phyloP scores from a whole-genome alignment of 2,329 filamentous ascomycete genomes.

The Stagonosporopsis rhizophila region DNA sequence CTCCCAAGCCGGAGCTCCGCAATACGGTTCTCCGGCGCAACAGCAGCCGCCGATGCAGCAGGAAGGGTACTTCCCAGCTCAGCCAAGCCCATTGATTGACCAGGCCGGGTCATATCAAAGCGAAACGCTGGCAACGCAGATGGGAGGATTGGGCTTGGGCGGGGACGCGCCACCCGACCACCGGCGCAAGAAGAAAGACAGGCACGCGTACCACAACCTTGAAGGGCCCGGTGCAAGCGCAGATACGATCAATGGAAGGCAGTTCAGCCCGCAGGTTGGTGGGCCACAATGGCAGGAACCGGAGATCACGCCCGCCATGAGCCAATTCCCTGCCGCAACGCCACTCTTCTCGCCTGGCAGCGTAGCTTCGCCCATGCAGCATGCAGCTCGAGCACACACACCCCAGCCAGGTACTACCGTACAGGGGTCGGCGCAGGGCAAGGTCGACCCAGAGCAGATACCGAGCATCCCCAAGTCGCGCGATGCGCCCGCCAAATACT shows the following conservation, averaged over 20 bases:
- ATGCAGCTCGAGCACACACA: conserved; percentile 42
- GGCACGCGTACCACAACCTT: conserved; percentile 89
- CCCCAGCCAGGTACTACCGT: conserved; percentile 48
- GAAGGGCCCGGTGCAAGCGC: conserved; percentile 72
- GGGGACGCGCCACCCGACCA: conserved; percentile 52
- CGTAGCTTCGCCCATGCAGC: conserved; percentile 46
- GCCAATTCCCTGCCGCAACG: conserved; percentile 68
- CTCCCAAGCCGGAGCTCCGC: conserved; percentile 39
- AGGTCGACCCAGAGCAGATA: conserved; percentile 89
- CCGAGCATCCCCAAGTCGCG: conserved; percentile 88
- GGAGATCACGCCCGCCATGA: conserved; percentile 56
- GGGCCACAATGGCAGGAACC: conserved; percentile 52
- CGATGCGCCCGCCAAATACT: conserved; percentile 83
- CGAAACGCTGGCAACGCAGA: conserved; percentile 36
- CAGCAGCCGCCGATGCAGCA: conserved; percentile 40
- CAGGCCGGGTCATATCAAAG: conserved; percentile 27
- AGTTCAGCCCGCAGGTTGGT: conserved; percentile 55
- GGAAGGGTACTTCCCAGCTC: conserved; percentile 53
- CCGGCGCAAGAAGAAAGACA: conserved; percentile 85
- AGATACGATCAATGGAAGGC: conserved; percentile 73
- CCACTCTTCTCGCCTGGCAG: conserved; percentile 59
- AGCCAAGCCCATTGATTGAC: conserved; percentile 32
- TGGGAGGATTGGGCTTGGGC: conserved; percentile 39
- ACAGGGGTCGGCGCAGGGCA: conserved; percentile 68
- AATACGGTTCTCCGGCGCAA: conserved; percentile 37